Evolutionary conservation across 2,329 filamentous ascomycete genomes (phyloP).

Genomic region (Fusarium foetens): DNA sequence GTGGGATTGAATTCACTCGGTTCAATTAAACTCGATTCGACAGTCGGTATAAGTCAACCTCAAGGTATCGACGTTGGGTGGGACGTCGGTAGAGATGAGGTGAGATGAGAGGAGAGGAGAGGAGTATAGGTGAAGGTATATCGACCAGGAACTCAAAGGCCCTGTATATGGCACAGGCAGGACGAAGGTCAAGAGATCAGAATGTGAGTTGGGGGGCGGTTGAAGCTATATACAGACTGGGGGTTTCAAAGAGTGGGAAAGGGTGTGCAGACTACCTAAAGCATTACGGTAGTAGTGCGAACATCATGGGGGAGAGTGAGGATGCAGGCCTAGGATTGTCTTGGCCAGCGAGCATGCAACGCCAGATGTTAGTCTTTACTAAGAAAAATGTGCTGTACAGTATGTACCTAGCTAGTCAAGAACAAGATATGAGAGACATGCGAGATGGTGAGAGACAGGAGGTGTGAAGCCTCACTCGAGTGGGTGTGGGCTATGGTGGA

Average conservation of each 20-base stretch:
- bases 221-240: conserved; percentile 47
- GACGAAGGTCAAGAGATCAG: conserved; percentile 25
- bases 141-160: conserved; percentile 41
- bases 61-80: conserved; percentile 12
- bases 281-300: conserved; percentile 15
- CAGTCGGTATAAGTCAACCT: conserved; percentile 5
- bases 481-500: conserved; percentile 16
- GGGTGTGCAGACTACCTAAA: conserved; percentile 24
- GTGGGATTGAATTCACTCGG: conserved; percentile 7
- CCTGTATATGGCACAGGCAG: conserved; percentile 38
- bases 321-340: conserved; percentile 24
- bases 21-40: conserved; percentile 3
- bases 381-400: background rate
- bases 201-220: conserved; percentile 29
- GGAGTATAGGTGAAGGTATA: conserved; percentile 25
- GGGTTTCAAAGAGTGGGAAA: conserved; percentile 28
- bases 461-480: background rate
- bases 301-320: background rate
- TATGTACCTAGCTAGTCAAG: background rate
- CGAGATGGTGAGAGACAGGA: conserved; percentile 30
- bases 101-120: background rate
- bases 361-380: conserved; percentile 19
- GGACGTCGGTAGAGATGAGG: conserved; percentile 2
- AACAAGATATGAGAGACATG: conserved; percentile 16
- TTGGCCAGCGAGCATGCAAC: conserved; percentile 28